These are phyloP conservation scores for Panicum virgatum DNA, from an alignment of 202 grass and related monocot species.

Conservation along the genomic window DNA sequence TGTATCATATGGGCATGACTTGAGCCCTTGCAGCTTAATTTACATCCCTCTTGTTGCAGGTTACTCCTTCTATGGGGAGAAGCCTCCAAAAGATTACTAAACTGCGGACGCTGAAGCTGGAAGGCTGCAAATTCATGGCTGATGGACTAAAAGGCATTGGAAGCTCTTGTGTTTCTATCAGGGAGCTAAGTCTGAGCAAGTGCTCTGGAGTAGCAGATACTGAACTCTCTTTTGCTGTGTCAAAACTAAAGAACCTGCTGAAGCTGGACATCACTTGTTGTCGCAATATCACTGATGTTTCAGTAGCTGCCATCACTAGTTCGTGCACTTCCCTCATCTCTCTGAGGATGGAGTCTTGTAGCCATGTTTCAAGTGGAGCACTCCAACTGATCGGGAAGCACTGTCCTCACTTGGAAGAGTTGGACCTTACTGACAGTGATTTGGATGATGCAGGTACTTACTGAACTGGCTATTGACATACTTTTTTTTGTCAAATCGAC, in stretches of 20 bases:
- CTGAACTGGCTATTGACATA: neutral
- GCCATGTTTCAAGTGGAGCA: conserved; percentile 53
- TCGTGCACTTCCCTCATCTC: conserved; percentile 71
- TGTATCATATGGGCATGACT: conserved; percentile 18
- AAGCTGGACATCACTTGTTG: conserved; percentile 86
- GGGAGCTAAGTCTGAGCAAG: too few relatives aligned
- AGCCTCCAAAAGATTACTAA: conserved; percentile 49
- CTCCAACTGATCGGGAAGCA: conserved; percentile 62
- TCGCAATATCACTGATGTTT: conserved; percentile 73
- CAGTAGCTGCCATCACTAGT: conserved; percentile 63
- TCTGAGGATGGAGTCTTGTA: conserved; percentile 88
- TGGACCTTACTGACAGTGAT: conserved; percentile 82
- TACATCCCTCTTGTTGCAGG: conserved; percentile 46
- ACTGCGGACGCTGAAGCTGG: conserved; percentile 64
- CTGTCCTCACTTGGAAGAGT: conserved; percentile 62
- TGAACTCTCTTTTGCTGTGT: conserved; percentile 57
- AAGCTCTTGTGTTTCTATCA: too few relatives aligned
- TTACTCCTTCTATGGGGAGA: conserved; percentile 49
- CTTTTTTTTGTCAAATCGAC: conserved; percentile 1
- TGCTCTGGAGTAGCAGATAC: too few relatives aligned
- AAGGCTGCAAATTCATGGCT: too few relatives aligned
- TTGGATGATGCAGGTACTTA: conserved; percentile 77
- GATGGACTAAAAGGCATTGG: too few relatives aligned
- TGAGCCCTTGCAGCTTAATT: neutral
- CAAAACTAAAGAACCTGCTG: conserved; percentile 63